Percentiles rank a stretch among this genome's conserved stretches.
Conservation (phyloP, 306 rosid genomes). For the Nissolia schottii region DNA sequence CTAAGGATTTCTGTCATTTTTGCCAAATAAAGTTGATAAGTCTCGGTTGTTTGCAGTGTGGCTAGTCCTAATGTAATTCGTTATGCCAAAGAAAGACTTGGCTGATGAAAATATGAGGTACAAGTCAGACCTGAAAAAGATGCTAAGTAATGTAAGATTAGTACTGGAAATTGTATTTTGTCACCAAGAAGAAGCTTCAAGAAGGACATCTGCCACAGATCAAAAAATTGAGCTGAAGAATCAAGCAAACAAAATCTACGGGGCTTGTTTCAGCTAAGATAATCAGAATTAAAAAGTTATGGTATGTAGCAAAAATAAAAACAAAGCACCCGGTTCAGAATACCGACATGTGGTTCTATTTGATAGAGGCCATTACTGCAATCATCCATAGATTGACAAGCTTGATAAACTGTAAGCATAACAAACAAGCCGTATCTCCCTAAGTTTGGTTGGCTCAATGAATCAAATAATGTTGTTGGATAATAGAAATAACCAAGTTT, state of each 20-base stretch:
- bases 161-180: neutral
- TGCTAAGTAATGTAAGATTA: slow-evolving; percentile 11
- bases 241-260: neutral
- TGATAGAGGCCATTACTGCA: neutral
- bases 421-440: neutral
- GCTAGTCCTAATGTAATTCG: slow-evolving; percentile 2
- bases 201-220: slow-evolving; percentile 18
- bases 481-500: neutral
- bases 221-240: neutral
- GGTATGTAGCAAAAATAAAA: neutral
- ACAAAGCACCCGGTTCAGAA: neutral
- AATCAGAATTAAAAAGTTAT: neutral
- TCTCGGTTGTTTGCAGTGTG: neutral
- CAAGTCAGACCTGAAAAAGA: slow-evolving; percentile 39
- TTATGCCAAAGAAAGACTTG: slow-evolving; percentile 25
- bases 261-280: neutral
- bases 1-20: slow-evolving; percentile 61
- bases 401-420: neutral
- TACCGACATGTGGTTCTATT: neutral
- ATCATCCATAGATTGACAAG: neutral
- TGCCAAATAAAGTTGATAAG: slow-evolving; percentile 23
- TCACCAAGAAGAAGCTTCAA: slow-evolving; percentile 26
- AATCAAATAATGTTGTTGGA: neutral
- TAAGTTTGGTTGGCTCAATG: neutral
- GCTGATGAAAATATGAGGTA: slow-evolving; percentile 11